A percentile compares a stretch with the other conserved stretches of the same genome.
Evolutionary conservation across 495 filamentous ascomycete species (phyloP).

Genomic region (Penicillium desertorum): DNA sequence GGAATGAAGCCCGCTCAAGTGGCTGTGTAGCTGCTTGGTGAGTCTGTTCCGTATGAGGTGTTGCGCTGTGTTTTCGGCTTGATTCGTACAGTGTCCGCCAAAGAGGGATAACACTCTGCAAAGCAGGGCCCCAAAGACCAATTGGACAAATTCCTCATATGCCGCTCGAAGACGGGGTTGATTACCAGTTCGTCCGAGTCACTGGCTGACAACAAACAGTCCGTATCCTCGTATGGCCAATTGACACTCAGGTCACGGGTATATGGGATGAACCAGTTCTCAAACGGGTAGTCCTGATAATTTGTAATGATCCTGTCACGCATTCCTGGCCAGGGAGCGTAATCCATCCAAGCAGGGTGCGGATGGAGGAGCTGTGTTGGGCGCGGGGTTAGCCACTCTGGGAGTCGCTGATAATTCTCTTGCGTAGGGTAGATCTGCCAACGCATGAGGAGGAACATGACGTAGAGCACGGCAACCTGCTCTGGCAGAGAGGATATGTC

Average conservation of each 20-base stretch:
- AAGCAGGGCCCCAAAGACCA: slow-evolving; percentile 78
- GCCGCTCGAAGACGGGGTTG: slow-evolving; percentile 77
- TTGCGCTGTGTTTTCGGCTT: slow-evolving; percentile 16
- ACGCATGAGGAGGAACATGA: slow-evolving; percentile 82
- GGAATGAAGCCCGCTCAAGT: neutral
- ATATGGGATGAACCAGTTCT: slow-evolving; percentile 77
- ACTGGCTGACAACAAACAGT: slow-evolving; percentile 55
- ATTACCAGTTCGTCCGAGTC: slow-evolving; percentile 63
- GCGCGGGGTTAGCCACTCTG: slow-evolving; percentile 63
- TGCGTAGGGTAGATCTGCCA: slow-evolving; percentile 75
- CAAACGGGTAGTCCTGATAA: slow-evolving; percentile 59
- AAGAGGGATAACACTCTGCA: slow-evolving; percentile 57
- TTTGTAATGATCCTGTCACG: slow-evolving; percentile 58
- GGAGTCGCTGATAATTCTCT: slow-evolving; percentile 71
- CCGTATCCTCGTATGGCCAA: slow-evolving; percentile 72
- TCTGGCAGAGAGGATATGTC: slow-evolving; percentile 68
- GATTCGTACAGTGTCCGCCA: slow-evolving; percentile 56
- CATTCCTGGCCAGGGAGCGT: slow-evolving; percentile 73
- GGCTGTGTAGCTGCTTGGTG: neutral
- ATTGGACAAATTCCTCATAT: slow-evolving; percentile 64
- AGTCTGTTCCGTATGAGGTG: slow-evolving; percentile 2
- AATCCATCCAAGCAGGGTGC: slow-evolving; percentile 77
- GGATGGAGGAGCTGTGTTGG: slow-evolving; percentile 57
- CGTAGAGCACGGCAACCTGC: slow-evolving; percentile 72
- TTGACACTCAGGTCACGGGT: slow-evolving; percentile 69